Conservation (phyloP, 192 early-diverging fungal genomes). For the Backusella tarrabulga region DNA sequence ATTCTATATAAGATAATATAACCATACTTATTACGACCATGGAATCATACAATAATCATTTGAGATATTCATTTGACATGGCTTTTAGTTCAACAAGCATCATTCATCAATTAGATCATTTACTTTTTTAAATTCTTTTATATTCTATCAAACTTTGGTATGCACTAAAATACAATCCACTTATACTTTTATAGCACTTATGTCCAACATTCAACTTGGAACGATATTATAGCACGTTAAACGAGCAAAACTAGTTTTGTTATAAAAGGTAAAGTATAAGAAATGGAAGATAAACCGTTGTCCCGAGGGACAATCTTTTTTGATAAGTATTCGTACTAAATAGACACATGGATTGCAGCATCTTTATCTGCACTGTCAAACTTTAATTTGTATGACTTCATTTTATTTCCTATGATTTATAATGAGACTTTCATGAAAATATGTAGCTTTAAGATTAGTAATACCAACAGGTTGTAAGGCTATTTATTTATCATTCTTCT, state of each 20-base stretch:
- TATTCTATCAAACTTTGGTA: neutral
- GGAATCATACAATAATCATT: neutral
- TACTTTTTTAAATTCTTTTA: neutral
- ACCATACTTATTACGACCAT: neutral
- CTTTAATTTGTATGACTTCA: neutral
- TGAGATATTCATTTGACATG: slow-evolving; percentile 1
- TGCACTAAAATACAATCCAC: neutral
- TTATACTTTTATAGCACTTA: neutral
- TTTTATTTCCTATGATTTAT: neutral
- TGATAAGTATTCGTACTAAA: too few relatives aligned
- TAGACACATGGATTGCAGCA: neutral
- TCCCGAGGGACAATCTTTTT: neutral
- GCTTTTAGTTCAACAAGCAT: neutral
- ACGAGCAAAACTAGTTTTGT: neutral
- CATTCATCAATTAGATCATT: neutral
- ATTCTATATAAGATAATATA: neutral
- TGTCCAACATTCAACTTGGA: neutral
- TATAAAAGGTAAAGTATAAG: neutral
- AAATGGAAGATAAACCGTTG: neutral
- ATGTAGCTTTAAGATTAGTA: neutral
- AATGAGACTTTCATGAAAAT: neutral
- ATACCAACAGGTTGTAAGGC: neutral
- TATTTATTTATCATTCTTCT: neutral
- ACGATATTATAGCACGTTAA: neutral
- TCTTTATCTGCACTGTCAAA: neutral